Evolutionary conservation across 257 asterid species (phyloP).

Genomic region (Osmanthus fragrans): DNA sequence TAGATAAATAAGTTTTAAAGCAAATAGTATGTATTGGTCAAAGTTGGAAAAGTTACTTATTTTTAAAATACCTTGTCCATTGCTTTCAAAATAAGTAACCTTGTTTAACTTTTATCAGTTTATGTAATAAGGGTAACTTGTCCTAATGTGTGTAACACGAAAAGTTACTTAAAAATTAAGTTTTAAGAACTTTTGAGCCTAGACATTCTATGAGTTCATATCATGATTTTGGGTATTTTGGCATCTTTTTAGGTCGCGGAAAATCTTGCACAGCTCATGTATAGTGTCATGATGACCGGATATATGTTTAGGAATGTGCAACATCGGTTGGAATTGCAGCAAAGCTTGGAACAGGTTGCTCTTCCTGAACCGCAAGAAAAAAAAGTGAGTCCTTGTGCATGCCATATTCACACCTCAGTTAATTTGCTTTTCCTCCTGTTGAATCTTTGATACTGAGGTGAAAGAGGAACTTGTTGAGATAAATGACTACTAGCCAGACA

Average conservation of each 20-base stretch:
- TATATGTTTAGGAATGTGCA: constrained; percentile 96
- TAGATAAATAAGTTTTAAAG: neutral
- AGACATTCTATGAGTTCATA: neutral
- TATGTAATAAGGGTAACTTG: neutral
- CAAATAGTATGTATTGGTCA: neutral
- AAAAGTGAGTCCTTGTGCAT: constrained; percentile 41
- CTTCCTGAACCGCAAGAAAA: constrained; percentile 84
- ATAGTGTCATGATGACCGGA: constrained; percentile 98
- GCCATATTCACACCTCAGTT: constrained; percentile 11
- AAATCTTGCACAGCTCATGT: constrained; percentile 97
- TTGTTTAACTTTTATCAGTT: neutral
- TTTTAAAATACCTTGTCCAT: neutral
- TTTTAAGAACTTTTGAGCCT: neutral
- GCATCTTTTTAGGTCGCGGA: constrained; percentile 74
- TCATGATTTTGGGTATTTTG: constrained; percentile 22
- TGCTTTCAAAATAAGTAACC: neutral
- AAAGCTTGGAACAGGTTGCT: constrained; percentile 91
- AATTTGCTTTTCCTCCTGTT: neutral
- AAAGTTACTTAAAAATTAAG: neutral
- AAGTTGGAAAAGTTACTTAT: neutral
- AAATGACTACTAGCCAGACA: neutral
- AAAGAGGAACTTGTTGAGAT: constrained; percentile 2
- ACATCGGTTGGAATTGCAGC: constrained; percentile 87
- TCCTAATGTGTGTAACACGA: neutral
- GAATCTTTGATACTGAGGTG: constrained; percentile 3